Evolutionary conservation across 179 eudicot genomes (phyloP), one percentile per base, ranked within the genome.

Genomic region (Monotropa hypopitys): DNA sequence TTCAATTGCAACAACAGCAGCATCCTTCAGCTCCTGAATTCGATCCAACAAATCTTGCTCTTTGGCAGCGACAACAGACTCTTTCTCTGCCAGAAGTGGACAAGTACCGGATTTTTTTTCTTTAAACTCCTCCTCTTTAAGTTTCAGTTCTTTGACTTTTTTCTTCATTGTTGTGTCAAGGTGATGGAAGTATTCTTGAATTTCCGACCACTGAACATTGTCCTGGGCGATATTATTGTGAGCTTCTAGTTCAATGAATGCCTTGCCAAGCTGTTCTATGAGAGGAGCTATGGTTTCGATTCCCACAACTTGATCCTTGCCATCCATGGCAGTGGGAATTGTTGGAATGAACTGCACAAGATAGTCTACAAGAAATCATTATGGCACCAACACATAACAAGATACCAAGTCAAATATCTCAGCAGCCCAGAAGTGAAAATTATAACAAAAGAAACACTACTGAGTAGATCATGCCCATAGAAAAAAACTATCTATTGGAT

Each of bases 21-120:
- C 85, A 86, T 91, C 90, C 84, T 88, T 90, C 23, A 90, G 80
- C 59, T 84, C 93, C 81, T 91, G 96, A 67, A 89, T 78, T 57
- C 73, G 81, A 70, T 90, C 90, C 73, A 85, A 61, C 81, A 89
- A 16, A 59, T 81, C 89, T 80, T 84, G 95, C 84, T 90, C 92
- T 86, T 86, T 86, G 33, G 88, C 85, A 70, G 75, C 71, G 72
- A 90, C 86, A 49, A 74, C 83, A 71, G 86, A 84, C 83, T 88
- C 88, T 75, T 81, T 84, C 80, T 81, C 88, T 42, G 82, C 86
- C 74, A 89, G 80, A 12, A 85, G 42, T 70, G 70, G n/a, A 26
- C 18, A 80, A 73, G 83, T 61, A 42, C 79, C 86, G 45, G 83
- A 75, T 77, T 83, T 84, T 74, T 83, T 85, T 59, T 85, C 82